Evolutionary conservation across 768 basidiomycete genomes (phyloP).

Genomic region (Xerocomellus intermedius): DNA sequence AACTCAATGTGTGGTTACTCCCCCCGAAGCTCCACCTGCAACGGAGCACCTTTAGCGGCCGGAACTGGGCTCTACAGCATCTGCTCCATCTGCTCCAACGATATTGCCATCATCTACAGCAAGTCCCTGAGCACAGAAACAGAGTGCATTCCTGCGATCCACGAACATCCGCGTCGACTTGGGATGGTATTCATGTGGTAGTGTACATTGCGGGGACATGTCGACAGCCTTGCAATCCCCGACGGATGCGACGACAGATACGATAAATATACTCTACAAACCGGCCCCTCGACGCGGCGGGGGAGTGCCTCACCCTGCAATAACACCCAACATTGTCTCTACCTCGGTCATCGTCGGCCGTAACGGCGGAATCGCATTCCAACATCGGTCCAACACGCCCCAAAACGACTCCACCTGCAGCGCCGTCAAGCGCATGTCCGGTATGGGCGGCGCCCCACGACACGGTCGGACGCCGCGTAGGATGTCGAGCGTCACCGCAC

Average conservation of each 20-base stretch:
- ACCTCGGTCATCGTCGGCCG: conserved; percentile 47
- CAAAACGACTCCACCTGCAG: conserved; percentile 40
- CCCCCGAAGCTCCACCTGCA: background rate
- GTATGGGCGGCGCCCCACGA: conserved; percentile 27
- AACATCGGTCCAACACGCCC: conserved; percentile 45
- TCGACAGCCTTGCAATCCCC: background rate
- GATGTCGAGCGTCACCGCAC: conserved; percentile 55
- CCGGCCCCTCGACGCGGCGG: background rate
- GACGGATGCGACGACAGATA: background rate
- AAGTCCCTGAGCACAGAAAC: background rate
- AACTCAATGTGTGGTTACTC: background rate
- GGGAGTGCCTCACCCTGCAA: background rate
- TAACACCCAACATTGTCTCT: conserved; percentile 10
- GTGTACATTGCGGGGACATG: background rate
- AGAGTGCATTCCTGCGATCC: background rate
- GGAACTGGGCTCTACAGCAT: background rate
- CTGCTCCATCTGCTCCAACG: background rate
- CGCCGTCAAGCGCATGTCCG: conserved; percentile 14
- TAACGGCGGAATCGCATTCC: conserved; percentile 36
- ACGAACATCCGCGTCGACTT: background rate
- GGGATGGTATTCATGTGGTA: background rate
- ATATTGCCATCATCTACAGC: background rate
- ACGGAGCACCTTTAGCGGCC: background rate
- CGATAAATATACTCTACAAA: background rate
- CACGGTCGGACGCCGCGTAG: conserved; percentile 50